Conservation (phyloP, 2,329 filamentous ascomycete species). For the Aspergillus tamarii region DNA sequence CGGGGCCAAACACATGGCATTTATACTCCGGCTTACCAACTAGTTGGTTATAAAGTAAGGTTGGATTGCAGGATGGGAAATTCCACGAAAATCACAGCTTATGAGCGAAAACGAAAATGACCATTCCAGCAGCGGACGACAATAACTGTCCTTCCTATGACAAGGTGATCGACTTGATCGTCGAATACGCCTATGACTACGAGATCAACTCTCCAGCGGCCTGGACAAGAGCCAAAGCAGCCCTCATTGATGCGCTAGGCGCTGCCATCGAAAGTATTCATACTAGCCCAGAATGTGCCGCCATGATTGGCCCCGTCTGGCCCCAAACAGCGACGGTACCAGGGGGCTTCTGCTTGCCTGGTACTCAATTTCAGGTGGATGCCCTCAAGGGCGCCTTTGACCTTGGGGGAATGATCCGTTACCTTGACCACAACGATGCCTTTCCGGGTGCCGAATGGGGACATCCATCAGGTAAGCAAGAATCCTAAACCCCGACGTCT, state of each 20-base stretch:
- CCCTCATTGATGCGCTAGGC: constrained; percentile 31
- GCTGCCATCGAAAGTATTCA: constrained; percentile 29
- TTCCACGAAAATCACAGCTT: background rate
- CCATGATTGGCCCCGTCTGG: constrained; percentile 32
- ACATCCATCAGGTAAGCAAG: constrained; percentile 36
- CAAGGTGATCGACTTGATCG: constrained; percentile 38
- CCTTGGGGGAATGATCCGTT: constrained; percentile 43
- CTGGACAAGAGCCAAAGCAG: constrained; percentile 20
- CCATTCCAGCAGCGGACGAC: background rate
- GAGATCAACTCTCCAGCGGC: constrained; percentile 22
- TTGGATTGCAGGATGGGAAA: background rate
- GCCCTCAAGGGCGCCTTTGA: constrained; percentile 45
- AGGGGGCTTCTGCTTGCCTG: constrained; percentile 42
- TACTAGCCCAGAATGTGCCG: constrained; percentile 24
- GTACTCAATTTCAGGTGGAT: constrained; percentile 37
- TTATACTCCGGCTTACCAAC: too few species aligned
- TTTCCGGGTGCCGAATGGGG: constrained; percentile 47
- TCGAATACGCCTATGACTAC: constrained; percentile 28
- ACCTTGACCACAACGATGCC: constrained; percentile 49
- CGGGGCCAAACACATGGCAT: too few species aligned
- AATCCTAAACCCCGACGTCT: too few species aligned
- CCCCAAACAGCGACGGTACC: constrained; percentile 44
- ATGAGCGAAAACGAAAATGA: background rate
- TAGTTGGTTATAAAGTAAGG: background rate
- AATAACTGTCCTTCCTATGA: constrained; percentile 21